These are phyloP conservation scores for Paecilomyces fulvus DNA, from an alignment of 2,329 filamentous ascomycete genomes.

Conservation along the genomic window DNA sequence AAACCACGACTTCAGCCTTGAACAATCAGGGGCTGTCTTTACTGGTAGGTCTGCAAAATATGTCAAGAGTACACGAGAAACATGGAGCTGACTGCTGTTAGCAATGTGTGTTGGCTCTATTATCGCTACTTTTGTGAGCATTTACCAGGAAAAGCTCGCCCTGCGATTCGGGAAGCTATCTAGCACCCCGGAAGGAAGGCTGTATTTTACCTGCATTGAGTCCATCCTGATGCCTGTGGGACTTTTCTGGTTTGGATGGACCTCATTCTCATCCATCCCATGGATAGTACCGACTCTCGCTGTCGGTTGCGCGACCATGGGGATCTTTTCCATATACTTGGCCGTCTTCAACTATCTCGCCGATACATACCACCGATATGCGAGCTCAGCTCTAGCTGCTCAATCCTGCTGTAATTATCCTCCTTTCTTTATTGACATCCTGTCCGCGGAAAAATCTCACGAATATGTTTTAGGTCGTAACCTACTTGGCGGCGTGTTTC, in stretches of 20 bases:
- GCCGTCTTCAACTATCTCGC: conserved; percentile 82
- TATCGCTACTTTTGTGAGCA: conserved; percentile 59
- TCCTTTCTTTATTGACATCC: background rate
- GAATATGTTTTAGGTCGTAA: conserved; percentile 50
- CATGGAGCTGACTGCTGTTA: conserved; percentile 6
- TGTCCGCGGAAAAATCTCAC: background rate
- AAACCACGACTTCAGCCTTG: conserved; percentile 58
- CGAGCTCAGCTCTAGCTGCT: conserved; percentile 72
- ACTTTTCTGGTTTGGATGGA: conserved; percentile 73
- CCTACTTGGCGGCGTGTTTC: conserved; percentile 71
- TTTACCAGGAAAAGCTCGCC: conserved; percentile 63
- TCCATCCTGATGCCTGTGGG: conserved; percentile 68
- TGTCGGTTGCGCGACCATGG: conserved; percentile 65
- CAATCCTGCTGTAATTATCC: conserved; percentile 61
- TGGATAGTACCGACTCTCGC: conserved; percentile 67
- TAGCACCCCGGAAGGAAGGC: conserved; percentile 60
- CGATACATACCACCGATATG: conserved; percentile 71
- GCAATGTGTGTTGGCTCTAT: conserved; percentile 61
- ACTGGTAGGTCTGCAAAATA: conserved; percentile 26
- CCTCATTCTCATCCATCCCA: conserved; percentile 51
- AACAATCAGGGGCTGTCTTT: conserved; percentile 66
- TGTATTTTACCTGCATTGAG: conserved; percentile 77
- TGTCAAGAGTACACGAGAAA: background rate
- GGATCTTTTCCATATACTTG: conserved; percentile 72
- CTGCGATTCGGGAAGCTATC: conserved; percentile 39